Percentiles rank a stretch among this genome's conserved stretches.
Evolutionary conservation across 805 yeast species (phyloP).

Genomic region (Starmerella bombicola): DNA sequence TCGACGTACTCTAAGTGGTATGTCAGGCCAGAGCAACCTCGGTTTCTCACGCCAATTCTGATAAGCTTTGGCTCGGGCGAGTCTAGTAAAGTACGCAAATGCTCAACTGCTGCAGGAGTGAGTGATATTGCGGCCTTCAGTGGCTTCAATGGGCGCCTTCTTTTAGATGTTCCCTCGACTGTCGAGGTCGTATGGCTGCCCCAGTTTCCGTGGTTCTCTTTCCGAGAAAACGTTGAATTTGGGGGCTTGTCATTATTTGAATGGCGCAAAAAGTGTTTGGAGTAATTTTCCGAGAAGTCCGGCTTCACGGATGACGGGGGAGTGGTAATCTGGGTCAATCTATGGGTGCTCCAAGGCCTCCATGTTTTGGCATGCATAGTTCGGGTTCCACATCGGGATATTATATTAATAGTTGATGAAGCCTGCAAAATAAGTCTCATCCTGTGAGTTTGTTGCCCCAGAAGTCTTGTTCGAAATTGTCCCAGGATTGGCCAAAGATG

Average conservation of each 20-base stretch:
- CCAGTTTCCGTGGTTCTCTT: too few species aligned
- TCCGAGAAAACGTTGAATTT: too few species aligned
- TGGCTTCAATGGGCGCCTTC: constrained; percentile 53
- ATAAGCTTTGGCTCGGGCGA: constrained; percentile 83
- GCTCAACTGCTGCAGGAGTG: constrained; percentile 61
- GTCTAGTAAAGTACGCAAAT: constrained; percentile 51
- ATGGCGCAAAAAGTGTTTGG: too few species aligned
- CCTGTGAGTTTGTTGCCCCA: too few species aligned
- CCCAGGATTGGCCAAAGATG: too few species aligned
- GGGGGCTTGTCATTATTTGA: too few species aligned
- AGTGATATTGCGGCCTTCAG: constrained; percentile 81
- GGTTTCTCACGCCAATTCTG: constrained; percentile 83
- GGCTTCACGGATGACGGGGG: not conserved
- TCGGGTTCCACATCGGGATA: not conserved
- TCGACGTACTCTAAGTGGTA: constrained; percentile 84
- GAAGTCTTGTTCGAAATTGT: too few species aligned
- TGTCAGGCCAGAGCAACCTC: constrained; percentile 94
- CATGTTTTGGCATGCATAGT: constrained; percentile 18
- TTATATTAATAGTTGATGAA: too few species aligned
- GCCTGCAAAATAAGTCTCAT: too few species aligned
- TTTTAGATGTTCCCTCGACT: constrained; percentile 11
- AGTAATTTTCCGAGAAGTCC: not conserved
- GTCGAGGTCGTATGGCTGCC: not conserved
- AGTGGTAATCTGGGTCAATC: constrained; percentile 10
- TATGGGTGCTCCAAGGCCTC: constrained; percentile 24